Evolutionary conservation across 179 eudicot species (phyloP).

Genomic region (Gypsophila paniculata): DNA sequence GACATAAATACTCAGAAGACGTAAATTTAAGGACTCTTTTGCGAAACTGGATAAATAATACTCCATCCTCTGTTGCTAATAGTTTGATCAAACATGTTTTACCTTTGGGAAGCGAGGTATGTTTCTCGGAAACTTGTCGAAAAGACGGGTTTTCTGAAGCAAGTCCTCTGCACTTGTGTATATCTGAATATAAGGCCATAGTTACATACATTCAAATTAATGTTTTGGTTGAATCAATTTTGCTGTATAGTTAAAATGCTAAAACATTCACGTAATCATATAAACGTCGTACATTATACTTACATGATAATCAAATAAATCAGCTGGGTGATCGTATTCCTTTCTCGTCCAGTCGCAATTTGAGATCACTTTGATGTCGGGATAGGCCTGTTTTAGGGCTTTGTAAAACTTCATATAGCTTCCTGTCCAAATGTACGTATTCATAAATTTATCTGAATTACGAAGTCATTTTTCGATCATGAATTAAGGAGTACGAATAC

Average conservation of each 20-base stretch:
- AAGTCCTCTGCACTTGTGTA: slow-evolving; percentile 38
- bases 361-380: slow-evolving; percentile 56
- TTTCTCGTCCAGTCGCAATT: slow-evolving; percentile 49
- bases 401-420: slow-evolving; percentile 55
- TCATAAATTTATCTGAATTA: too few relatives aligned
- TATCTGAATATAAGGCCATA: slow-evolving; percentile 22
- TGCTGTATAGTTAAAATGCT: not conserved
- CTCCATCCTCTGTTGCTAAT: not conserved
- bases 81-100: not conserved
- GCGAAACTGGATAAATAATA: not conserved
- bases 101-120: slow-evolving; percentile 49
- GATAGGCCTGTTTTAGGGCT: slow-evolving; percentile 43
- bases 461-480: too few relatives aligned
- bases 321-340: slow-evolving; percentile 54
- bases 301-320: slow-evolving; percentile 59
- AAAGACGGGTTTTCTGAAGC: slow-evolving; percentile 36
- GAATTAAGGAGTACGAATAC: too few relatives aligned
- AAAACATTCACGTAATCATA: too few relatives aligned
- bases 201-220: not conserved
- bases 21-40: not conserved
- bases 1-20: not conserved
- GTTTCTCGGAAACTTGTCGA: slow-evolving; percentile 36
- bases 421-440: slow-evolving; percentile 24
- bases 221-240: not conserved
- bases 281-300: not conserved